Evolutionary conservation across 176 grass and related monocot genomes (phyloP).

Genomic region (Musa acuminata): DNA sequence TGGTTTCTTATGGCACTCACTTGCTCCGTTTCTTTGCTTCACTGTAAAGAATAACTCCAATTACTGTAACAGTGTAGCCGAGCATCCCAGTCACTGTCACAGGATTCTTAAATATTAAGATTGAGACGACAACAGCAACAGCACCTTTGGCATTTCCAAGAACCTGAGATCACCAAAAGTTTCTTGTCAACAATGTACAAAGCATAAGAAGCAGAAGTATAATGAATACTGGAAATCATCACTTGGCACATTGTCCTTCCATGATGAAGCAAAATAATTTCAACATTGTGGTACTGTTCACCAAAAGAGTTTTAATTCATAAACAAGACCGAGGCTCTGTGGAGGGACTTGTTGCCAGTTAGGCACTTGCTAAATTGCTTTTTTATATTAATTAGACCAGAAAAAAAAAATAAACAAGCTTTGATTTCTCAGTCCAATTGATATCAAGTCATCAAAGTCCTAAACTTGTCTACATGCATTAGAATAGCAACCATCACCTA

Average conservation of each 20-base stretch:
- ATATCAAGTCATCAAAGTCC: too few relatives aligned
- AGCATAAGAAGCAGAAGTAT: neutral
- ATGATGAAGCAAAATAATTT: neutral
- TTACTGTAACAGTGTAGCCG: conserved; percentile 7
- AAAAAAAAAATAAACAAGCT: too few relatives aligned
- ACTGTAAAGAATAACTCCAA: conserved; percentile 14
- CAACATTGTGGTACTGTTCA: neutral
- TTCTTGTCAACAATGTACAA: neutral
- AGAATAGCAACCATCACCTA: too few relatives aligned
- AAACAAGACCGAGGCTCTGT: too few relatives aligned
- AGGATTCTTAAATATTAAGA: conserved; percentile 18
- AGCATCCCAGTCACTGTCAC: conserved; percentile 15
- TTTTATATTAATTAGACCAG: too few relatives aligned
- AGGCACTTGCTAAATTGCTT: too few relatives aligned
- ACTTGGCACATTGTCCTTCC: neutral
- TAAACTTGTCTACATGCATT: too few relatives aligned
- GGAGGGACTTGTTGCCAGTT: too few relatives aligned
- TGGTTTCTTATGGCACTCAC: neutral
- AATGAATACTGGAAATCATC: neutral
- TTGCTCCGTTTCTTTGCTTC: conserved; percentile 16
- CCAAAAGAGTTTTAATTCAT: too few relatives aligned
- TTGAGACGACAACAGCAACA: conserved; percentile 16
- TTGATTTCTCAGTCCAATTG: too few relatives aligned
- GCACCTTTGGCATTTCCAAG: conserved; percentile 19
- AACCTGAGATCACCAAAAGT: conserved; percentile 8